Conservation (phyloP, 352 stramenopile species). For the Globisporangium nodosum region DNA sequence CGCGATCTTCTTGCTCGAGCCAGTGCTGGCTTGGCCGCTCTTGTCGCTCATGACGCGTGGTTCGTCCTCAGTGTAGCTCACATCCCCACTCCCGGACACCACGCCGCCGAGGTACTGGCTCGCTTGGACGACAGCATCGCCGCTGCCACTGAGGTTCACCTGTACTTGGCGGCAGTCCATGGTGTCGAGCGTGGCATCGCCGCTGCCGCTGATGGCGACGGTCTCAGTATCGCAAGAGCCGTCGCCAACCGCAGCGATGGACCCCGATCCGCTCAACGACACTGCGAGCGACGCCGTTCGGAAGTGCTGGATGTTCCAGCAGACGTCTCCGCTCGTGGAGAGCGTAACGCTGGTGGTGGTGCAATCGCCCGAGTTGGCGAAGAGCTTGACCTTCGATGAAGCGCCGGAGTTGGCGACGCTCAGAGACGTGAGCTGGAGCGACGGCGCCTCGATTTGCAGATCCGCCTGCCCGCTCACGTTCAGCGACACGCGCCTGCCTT, state of each 20-base stretch:
- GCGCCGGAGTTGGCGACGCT: background rate
- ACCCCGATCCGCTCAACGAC: slow-evolving; percentile 1
- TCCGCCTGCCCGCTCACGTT: background rate
- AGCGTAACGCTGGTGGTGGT: background rate
- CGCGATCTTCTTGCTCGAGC: slow-evolving; percentile 1
- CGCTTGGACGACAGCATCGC: slow-evolving; percentile 20
- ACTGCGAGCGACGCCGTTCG: background rate
- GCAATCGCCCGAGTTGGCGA: background rate
- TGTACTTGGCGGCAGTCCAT: slow-evolving; percentile 16
- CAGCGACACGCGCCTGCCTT: background rate
- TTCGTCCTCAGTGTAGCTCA: background rate
- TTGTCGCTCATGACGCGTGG: slow-evolving; percentile 6
- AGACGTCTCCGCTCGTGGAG: background rate
- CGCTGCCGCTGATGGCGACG: background rate
- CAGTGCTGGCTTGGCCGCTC: background rate
- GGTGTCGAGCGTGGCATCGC: slow-evolving; percentile 5
- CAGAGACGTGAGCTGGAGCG: background rate
- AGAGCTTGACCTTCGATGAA: background rate
- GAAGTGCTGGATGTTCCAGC: slow-evolving; percentile 1
- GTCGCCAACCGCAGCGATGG: background rate
- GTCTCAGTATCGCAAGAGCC: slow-evolving; percentile 1
- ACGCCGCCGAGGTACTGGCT: slow-evolving; percentile 15
- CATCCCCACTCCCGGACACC: slow-evolving; percentile 13
- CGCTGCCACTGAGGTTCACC: slow-evolving; percentile 17
- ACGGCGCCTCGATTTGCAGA: slow-evolving; percentile 2